Evolutionary conservation across 768 basidiomycete species (phyloP).

Genomic region (Boletus coccyginus): DNA sequence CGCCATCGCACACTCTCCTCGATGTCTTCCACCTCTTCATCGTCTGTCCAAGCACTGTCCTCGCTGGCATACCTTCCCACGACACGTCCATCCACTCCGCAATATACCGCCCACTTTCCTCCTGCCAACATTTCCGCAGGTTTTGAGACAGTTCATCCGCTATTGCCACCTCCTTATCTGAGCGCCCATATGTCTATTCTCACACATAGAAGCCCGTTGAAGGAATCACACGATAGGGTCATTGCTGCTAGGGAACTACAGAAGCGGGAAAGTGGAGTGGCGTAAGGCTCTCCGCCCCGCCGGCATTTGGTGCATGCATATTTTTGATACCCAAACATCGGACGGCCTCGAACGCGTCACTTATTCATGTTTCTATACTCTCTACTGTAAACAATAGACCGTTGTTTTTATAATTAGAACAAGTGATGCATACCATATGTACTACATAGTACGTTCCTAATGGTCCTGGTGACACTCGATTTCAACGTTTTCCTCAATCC

Average conservation of each 20-base stretch:
- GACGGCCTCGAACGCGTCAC: conserved; percentile 13
- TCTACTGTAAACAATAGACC: conserved; percentile 27
- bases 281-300: not conserved
- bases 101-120: conserved; percentile 62
- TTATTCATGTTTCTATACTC: conserved; percentile 27
- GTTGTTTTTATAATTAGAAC: conserved; percentile 9
- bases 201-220: conserved; percentile 59
- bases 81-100: conserved; percentile 35
- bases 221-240: conserved; percentile 70
- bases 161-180: conserved; percentile 71
- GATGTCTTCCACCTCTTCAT: conserved; percentile 48
- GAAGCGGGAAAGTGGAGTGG: conserved; percentile 15
- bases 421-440: conserved; percentile 6
- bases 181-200: conserved; percentile 69
- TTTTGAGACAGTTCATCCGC: conserved; percentile 62
- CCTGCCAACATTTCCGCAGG: conserved; percentile 52
- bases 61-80: conserved; percentile 55
- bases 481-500: too few species aligned
- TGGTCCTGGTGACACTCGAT: not conserved
- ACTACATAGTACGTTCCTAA: not conserved
- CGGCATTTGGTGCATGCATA: conserved; percentile 1
- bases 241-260: conserved; percentile 49
- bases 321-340: conserved; percentile 23
- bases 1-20: conserved; percentile 56
- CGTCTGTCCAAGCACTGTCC: conserved; percentile 51